phyloP scores from a whole-genome alignment of 352 stramenopile genomes.

The Phytophthora colocasiae region DNA sequence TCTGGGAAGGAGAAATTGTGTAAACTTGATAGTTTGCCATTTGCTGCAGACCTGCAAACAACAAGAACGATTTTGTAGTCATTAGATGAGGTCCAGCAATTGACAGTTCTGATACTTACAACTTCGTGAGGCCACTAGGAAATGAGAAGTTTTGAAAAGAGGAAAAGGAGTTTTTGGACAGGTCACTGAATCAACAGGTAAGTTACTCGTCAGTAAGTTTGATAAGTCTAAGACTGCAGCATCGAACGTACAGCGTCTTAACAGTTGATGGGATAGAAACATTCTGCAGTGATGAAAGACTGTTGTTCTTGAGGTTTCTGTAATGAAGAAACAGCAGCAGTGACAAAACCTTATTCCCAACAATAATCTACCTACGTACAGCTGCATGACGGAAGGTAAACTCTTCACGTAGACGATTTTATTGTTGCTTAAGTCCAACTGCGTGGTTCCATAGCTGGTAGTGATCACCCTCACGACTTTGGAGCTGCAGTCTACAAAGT shows the following conservation, averaged over 20 bases:
- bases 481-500: conserved; percentile 28
- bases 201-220: background rate
- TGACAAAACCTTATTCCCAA: too few species aligned
- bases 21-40: conserved; percentile 34
- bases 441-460: conserved; percentile 9
- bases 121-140: conserved; percentile 31
- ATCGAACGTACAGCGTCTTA: conserved; percentile 37
- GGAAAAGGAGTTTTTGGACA: conserved; percentile 46
- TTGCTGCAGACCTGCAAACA: conserved; percentile 26
- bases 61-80: background rate
- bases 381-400: conserved; percentile 33
- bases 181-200: conserved; percentile 25
- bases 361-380: conserved; percentile 26
- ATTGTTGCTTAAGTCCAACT: conserved; percentile 38
- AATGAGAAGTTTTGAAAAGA: conserved; percentile 34
- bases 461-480: conserved; percentile 31
- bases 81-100: background rate
- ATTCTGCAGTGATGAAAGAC: conserved; percentile 30
- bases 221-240: background rate
- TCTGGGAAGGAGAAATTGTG: conserved; percentile 46
- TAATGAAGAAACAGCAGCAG: too few species aligned
- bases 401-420: conserved; percentile 39
- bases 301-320: conserved; percentile 50
- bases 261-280: conserved; percentile 34
- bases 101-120: conserved; percentile 29